These are phyloP conservation scores for Phalaenopsis equestris DNA, from an alignment of 106 monocot species.

Conservation along the genomic window DNA sequence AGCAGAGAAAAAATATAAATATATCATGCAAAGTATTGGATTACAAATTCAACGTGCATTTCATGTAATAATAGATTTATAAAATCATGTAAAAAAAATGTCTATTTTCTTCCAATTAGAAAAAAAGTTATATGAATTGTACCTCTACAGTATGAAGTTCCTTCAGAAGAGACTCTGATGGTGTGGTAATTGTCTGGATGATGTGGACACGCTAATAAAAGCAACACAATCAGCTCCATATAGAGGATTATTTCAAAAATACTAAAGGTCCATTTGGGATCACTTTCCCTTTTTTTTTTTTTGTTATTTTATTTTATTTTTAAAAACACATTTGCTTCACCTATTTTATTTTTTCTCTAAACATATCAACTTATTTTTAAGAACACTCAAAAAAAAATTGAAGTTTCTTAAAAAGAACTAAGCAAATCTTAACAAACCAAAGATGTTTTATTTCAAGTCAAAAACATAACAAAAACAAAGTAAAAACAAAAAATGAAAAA, in stretches of 20 bases:
- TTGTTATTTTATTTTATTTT: too few relatives aligned
- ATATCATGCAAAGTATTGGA: background rate
- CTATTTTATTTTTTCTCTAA: too few relatives aligned
- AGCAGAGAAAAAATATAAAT: background rate
- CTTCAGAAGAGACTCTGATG: slow-evolving; percentile 74
- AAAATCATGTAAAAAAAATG: background rate
- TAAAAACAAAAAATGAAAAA: too few relatives aligned
- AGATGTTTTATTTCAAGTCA: too few relatives aligned
- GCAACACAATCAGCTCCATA: background rate
- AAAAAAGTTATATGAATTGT: slow-evolving; percentile 9
- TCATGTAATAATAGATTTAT: background rate
- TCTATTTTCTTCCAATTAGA: background rate
- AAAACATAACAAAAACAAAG: too few relatives aligned
- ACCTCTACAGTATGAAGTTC: slow-evolving; percentile 76
- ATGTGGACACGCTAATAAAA: slow-evolving; percentile 58
- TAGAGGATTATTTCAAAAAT: background rate
- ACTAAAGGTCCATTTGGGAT: too few relatives aligned
- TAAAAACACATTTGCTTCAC: too few relatives aligned
- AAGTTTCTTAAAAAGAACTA: too few relatives aligned
- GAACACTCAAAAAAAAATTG: too few relatives aligned
- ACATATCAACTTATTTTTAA: too few relatives aligned
- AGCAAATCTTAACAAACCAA: too few relatives aligned
- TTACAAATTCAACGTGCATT: background rate
- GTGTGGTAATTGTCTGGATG: slow-evolving; percentile 55
- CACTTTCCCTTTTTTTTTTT: too few relatives aligned